These are phyloP conservation scores for Cyberlindnera euphorbiae DNA, from an alignment of 805 yeast genomes.

Conservation along the genomic window DNA sequence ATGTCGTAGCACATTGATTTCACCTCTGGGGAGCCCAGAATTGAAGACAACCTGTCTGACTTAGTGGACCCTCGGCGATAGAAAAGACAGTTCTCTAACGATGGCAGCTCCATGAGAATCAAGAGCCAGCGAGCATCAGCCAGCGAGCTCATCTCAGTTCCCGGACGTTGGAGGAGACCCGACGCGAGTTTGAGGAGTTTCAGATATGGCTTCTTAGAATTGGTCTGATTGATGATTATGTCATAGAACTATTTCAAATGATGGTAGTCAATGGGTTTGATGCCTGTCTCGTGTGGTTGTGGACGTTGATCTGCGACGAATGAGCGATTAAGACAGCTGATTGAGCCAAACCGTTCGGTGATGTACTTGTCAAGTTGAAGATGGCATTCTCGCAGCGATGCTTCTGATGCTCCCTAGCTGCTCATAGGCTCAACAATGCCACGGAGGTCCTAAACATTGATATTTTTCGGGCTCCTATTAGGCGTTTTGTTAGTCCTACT, in stretches of 20 bases:
- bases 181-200: slow-evolving; percentile 49
- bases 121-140: slow-evolving; percentile 52
- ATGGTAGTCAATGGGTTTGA: slow-evolving; percentile 43
- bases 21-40: slow-evolving; percentile 44
- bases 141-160: slow-evolving; percentile 33
- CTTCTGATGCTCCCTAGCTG: too few species aligned
- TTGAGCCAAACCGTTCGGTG: slow-evolving; percentile 42
- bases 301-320: too few species aligned
- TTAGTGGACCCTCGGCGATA: slow-evolving; percentile 11
- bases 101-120: slow-evolving; percentile 66
- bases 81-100: slow-evolving; percentile 44
- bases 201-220: slow-evolving; percentile 57
- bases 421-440: too few species aligned
- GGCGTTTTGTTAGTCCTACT: too few species aligned
- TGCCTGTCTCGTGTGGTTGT: too few species aligned
- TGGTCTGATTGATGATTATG: slow-evolving; percentile 40
- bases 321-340: too few species aligned
- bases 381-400: too few species aligned
- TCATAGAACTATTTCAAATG: slow-evolving; percentile 45
- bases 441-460: too few species aligned
- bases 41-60: background rate
- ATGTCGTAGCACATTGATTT: slow-evolving; percentile 61
- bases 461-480: too few species aligned
- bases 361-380: slow-evolving; percentile 37
- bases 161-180: slow-evolving; percentile 48